Base-by-base conservation (phyloP, 1,284 basidiomycete genomes). In the Cryptococcus jaspeensis region DNA sequence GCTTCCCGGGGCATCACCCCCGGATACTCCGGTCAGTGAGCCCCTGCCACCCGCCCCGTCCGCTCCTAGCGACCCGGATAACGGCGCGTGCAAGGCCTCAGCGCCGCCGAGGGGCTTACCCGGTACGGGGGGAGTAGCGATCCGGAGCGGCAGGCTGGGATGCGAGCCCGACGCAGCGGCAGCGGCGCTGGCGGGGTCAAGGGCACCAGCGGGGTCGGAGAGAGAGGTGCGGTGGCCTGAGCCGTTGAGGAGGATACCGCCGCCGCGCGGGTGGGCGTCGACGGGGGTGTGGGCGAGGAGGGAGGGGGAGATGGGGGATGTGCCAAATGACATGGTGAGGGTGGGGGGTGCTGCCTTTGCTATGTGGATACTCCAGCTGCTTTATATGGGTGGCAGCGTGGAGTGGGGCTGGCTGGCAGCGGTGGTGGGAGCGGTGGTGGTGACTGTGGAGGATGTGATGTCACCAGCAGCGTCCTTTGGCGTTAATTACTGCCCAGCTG, bases 231-330 rank as follows among this genome's bases (percentile, higher is more conserved):
- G 23, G 46, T 38, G 48, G 37, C 20, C 16, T 1, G 6, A 15
- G 16, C 16, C 9, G 22, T 32, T 58, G 52, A 69, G 69, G 47
- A 67, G 59, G 13, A 71, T 54, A 32, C 69, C 69, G 9, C 69
- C 69, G 11, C 67, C 63, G 28, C 55, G 53, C 2, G 67, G 69
- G 3, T 50, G 53, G 5, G 39, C 38, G 28, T 65, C 65, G 42
- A 44, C n/a, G 5, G 61, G 12, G 23, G 52, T 22, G 23, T 58
- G 61, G 4, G 65, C 60, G 52, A 69, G 64, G 5, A 69, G 50
- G 8, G 66, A 66, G n/a, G 59, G 54, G 38, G 50, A 28, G 3
- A 43, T 48, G 7, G 64, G 64, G 2, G 61, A 62, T 16, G 55
- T 55, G n/a, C 56, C 55, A 9, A 59, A 37, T n/a, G 64, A 65